A percentile compares a stretch with the other conserved stretches of the same genome.
Conservation (phyloP, 139 green algal species). For the Volvox africanus region DNA sequence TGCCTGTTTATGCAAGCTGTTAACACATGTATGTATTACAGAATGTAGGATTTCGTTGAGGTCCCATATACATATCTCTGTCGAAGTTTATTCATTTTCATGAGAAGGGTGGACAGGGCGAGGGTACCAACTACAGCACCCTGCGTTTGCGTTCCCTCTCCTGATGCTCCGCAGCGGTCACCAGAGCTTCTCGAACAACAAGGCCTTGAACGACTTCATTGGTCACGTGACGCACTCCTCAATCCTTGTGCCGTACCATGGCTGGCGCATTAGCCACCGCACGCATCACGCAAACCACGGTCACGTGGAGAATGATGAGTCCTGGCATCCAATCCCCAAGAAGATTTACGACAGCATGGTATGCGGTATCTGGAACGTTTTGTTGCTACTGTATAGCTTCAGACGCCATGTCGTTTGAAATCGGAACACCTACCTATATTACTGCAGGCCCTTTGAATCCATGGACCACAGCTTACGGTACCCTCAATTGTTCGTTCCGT, state of each 20-base stretch:
- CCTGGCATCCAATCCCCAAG: constrained; percentile 89
- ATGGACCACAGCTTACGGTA: no score
- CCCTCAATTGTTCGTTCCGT: no score
- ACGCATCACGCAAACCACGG: constrained; percentile 96
- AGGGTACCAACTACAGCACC: neutral
- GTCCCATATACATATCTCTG: no score
- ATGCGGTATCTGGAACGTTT: neutral
- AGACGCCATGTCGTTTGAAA: no score
- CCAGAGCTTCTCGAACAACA: constrained; percentile 93
- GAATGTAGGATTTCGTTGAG: no score
- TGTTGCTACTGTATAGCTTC: neutral
- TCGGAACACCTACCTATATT: no score
- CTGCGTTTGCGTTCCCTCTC: neutral
- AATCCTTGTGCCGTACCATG: constrained; percentile 98
- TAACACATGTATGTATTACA: no score
- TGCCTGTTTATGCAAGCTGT: no score
- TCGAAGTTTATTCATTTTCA: no score
- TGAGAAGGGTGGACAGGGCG: no score
- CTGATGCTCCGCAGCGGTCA: constrained; percentile 80
- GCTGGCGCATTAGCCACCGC: constrained; percentile 94
- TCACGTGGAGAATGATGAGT: constrained; percentile 98
- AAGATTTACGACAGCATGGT: constrained; percentile 71
- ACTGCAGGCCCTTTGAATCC: no score
- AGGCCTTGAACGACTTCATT: constrained; percentile 92
- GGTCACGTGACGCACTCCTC: constrained; percentile 92